Conservation (phyloP, 129 eudicot species). For the Tanacetum coccineum region DNA sequence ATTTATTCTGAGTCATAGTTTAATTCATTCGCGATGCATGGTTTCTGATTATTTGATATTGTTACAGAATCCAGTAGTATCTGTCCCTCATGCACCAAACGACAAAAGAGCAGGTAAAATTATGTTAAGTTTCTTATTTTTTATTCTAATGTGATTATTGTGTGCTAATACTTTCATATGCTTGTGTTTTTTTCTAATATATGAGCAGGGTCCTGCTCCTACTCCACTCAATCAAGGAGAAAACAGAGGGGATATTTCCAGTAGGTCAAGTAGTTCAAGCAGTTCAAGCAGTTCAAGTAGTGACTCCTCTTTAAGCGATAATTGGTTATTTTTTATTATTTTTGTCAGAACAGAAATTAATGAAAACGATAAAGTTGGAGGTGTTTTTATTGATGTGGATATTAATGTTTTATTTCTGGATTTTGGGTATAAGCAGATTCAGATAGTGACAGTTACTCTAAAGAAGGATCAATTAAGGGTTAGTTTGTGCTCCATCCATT, state of each 20-base stretch:
- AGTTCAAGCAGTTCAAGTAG: no score
- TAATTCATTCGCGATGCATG: conserved; percentile 7
- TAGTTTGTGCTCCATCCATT: no score
- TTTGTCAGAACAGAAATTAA: background rate
- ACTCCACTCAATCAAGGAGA: no score
- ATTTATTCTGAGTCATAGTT: background rate
- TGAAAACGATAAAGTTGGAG: background rate
- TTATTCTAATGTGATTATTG: background rate
- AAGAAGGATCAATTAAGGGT: conserved; percentile 57
- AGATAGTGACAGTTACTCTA: conserved; percentile 90
- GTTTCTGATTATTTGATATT: no score
- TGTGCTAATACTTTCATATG: no score
- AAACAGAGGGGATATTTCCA: no score
- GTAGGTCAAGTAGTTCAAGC: no score
- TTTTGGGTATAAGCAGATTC: conserved; percentile 70
- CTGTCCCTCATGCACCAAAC: conserved; percentile 28
- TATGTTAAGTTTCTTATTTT: background rate
- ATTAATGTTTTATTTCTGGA: no score
- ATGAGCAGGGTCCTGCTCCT: no score
- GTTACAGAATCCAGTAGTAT: conserved; percentile 52
- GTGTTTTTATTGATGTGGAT: background rate
- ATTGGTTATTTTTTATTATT: background rate
- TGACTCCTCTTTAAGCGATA: conserved; percentile 90
- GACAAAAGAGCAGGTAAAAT: conserved; percentile 50
- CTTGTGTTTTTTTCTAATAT: no score